Evolutionary conservation across 768 basidiomycete species (phyloP).

Genomic region (Coprinellus aureogranulatus): DNA sequence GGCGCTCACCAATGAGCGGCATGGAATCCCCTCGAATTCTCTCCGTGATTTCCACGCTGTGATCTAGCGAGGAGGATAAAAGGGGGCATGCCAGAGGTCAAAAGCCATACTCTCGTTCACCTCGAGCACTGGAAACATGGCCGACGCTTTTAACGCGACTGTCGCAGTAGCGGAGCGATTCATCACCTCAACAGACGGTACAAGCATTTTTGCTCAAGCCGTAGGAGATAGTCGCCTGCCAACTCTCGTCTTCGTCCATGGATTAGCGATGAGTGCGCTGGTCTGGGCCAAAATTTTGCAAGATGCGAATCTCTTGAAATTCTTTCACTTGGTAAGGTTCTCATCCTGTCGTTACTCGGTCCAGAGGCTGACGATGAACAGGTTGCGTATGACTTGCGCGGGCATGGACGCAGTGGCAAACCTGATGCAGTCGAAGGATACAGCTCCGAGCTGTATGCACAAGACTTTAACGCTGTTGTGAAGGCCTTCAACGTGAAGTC

Average conservation of each 20-base stretch:
- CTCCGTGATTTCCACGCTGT: too few species aligned
- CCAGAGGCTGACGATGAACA: background rate
- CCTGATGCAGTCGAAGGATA: conserved; percentile 24
- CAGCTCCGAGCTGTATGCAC: conserved; percentile 27
- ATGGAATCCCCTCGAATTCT: too few species aligned
- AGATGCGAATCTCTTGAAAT: conserved; percentile 21
- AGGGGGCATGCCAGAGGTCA: too few species aligned
- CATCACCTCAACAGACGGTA: conserved; percentile 31
- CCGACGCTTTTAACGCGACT: too few species aligned
- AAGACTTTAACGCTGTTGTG: conserved; percentile 32
- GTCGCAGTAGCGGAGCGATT: too few species aligned
- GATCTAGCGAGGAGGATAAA: too few species aligned
- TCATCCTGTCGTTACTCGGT: background rate
- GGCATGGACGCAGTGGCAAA: conserved; percentile 33
- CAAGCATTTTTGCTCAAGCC: conserved; percentile 38
- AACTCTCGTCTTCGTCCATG: conserved; percentile 42
- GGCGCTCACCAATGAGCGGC: too few species aligned
- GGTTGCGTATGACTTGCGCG: conserved; percentile 29
- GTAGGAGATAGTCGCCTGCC: conserved; percentile 35
- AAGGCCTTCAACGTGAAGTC: conserved; percentile 24
- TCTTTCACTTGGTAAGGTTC: conserved; percentile 26
- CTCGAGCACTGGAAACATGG: too few species aligned
- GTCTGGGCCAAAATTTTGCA: conserved; percentile 38
- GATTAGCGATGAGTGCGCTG: conserved; percentile 32
- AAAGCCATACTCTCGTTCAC: too few species aligned